Evolutionary conservation across 2,329 filamentous ascomycete species (phyloP).

Genomic region (Paecilomyces sp.): DNA sequence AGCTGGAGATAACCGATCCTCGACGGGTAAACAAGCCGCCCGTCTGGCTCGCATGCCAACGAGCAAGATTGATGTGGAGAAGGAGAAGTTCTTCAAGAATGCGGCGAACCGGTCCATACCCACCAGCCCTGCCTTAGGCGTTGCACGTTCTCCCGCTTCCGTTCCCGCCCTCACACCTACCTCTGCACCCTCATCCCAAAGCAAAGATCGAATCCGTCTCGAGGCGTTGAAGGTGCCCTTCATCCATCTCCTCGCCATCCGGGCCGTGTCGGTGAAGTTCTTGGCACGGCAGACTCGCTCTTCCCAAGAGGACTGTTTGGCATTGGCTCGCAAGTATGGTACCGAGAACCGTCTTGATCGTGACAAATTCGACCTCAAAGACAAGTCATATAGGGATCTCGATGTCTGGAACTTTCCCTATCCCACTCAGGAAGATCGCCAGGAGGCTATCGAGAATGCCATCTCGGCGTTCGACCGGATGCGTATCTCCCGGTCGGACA

Average conservation of each 20-base stretch:
- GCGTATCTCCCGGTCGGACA: conserved; percentile 52
- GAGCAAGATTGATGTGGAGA: conserved; percentile 33
- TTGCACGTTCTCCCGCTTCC: conserved; percentile 28
- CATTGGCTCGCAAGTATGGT: conserved; percentile 47
- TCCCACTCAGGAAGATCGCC: conserved; percentile 46
- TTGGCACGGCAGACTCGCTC: conserved; percentile 42
- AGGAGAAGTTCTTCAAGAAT: conserved; percentile 34
- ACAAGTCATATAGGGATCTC: conserved; percentile 55
- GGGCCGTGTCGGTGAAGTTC: conserved; percentile 40
- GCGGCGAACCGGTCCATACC: conserved; percentile 32
- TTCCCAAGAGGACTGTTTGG: conserved; percentile 41
- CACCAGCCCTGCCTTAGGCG: conserved; percentile 33
- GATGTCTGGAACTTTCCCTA: conserved; percentile 58
- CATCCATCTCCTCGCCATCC: conserved; percentile 49
- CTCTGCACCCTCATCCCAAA: conserved; percentile 30
- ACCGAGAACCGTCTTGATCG: conserved; percentile 42
- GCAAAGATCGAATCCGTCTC: conserved; percentile 30
- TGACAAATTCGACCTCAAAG: conserved; percentile 48
- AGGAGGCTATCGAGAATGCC: conserved; percentile 55
- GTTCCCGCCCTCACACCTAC: conserved; percentile 35
- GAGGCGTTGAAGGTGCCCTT: conserved; percentile 40
- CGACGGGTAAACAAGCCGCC: conserved; percentile 20
- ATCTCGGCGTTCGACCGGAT: conserved; percentile 57
- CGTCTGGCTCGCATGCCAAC: conserved; percentile 22
- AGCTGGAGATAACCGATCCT: conserved; percentile 25